These are phyloP conservation scores for Acanthamoeba healyi DNA, from an alignment of 208 protist genomes.

Conservation along the genomic window DNA sequence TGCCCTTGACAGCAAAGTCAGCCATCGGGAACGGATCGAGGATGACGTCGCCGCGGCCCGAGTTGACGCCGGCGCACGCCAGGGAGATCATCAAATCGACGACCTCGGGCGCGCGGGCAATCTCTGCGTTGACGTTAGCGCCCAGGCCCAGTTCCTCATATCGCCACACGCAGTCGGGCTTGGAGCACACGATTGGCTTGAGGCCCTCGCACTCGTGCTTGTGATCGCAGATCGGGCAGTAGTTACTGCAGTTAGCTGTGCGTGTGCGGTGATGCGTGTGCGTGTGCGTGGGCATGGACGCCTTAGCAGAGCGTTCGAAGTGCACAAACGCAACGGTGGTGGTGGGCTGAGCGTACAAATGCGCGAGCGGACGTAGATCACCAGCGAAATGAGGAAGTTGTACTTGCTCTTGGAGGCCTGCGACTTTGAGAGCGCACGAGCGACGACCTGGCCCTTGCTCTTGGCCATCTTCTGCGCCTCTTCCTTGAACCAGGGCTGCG, in stretches of 20 bases:
- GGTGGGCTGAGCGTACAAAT: neutral
- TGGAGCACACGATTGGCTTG: constrained; percentile 68
- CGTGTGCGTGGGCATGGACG: neutral
- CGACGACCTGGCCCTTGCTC: neutral
- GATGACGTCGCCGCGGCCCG: constrained; percentile 63
- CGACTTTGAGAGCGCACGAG: constrained; percentile 19
- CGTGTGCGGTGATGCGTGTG: too few species aligned
- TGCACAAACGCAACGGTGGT: neutral
- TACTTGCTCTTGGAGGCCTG: constrained; percentile 44
- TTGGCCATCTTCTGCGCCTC: constrained; percentile 48
- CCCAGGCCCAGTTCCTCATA: constrained; percentile 67
- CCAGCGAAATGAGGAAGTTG: constrained; percentile 53
- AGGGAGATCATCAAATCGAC: constrained; percentile 82
- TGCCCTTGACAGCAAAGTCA: constrained; percentile 23
- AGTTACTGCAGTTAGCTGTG: constrained; percentile 69
- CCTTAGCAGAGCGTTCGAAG: neutral
- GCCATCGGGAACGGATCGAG: constrained; percentile 77
- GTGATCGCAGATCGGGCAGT: constrained; percentile 65
- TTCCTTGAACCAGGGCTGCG: constrained; percentile 43
- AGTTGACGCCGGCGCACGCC: constrained; percentile 34
- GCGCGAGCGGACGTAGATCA: constrained; percentile 60
- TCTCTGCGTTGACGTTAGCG: constrained; percentile 65
- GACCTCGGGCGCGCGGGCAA: constrained; percentile 77
- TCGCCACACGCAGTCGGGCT: constrained; percentile 53
- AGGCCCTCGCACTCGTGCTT: constrained; percentile 61